phyloP scores from a whole-genome alignment of 1,284 basidiomycete genomes.

The Mycocalia duriaeana region DNA sequence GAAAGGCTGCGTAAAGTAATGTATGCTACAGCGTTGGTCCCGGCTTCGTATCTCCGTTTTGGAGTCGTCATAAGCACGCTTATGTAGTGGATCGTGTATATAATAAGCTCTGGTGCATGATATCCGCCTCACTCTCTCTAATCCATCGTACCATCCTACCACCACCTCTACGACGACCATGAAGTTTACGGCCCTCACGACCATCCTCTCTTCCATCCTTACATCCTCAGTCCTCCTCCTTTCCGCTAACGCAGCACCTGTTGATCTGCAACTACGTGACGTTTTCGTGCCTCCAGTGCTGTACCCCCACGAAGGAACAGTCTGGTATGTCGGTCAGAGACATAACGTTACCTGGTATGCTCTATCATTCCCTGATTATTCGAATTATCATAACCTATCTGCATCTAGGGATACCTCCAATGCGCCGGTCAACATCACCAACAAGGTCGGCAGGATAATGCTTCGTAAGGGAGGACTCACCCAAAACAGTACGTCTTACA shows the following conservation, averaged over 20 bases:
- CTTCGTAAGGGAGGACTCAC: slow-evolving; percentile 6
- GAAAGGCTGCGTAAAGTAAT: too few relatives aligned
- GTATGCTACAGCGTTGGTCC: too few relatives aligned
- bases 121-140: too few relatives aligned
- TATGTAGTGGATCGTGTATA: too few relatives aligned
- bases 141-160: not conserved
- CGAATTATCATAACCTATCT: not conserved
- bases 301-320: slow-evolving; percentile 21
- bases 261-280: slow-evolving; percentile 22
- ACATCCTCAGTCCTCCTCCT: too few relatives aligned
- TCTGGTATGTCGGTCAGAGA: slow-evolving; percentile 27
- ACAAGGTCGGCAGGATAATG: slow-evolving; percentile 11
- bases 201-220: not conserved
- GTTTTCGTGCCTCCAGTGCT: slow-evolving; percentile 32
- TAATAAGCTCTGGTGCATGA: too few relatives aligned
- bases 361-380: not conserved
- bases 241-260: not conserved
- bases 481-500: slow-evolving; percentile 1
- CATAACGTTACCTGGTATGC: slow-evolving; percentile 35
- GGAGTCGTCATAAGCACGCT: too few relatives aligned
- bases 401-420: slow-evolving; percentile 27
- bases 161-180: not conserved
- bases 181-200: not conserved
- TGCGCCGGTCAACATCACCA: slow-evolving; percentile 15
- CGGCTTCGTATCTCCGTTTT: too few relatives aligned